These are phyloP conservation scores for Ilex paraguariensis DNA, from an alignment of 305 asterid species.

Conservation along the genomic window DNA sequence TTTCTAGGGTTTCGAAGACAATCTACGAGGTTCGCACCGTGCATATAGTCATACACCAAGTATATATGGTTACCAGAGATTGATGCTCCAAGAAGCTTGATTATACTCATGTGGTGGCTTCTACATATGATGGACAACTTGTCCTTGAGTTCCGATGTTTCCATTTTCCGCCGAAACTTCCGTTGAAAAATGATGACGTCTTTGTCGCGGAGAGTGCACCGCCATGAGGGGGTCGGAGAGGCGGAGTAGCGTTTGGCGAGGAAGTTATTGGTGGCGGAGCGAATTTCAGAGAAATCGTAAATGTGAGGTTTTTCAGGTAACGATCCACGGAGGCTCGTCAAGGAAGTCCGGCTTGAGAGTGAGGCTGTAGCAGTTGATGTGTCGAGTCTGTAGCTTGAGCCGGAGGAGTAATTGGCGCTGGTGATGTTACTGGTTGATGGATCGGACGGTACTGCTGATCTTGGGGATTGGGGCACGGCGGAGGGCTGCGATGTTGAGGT, in stretches of 20 bases:
- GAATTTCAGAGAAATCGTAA: slow-evolving; percentile 72
- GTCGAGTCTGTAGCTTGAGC: slow-evolving; percentile 38
- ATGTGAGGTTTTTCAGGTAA: slow-evolving; percentile 62
- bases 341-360: slow-evolving; percentile 40
- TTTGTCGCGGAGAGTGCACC: slow-evolving; percentile 53
- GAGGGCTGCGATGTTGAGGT: too few species aligned
- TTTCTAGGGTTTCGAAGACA: slow-evolving; percentile 65
- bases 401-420: slow-evolving; percentile 24
- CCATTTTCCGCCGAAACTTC: slow-evolving; percentile 42
- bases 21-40: slow-evolving; percentile 53
- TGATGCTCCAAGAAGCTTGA: slow-evolving; percentile 68
- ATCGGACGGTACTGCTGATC: slow-evolving; percentile 9
- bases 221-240: slow-evolving; percentile 90
- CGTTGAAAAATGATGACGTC: slow-evolving; percentile 76
- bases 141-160: slow-evolving; percentile 30
- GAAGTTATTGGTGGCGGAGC: slow-evolving; percentile 90
- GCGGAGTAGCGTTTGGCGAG: slow-evolving; percentile 66
- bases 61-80: slow-evolving; percentile 70
- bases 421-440: slow-evolving; percentile 20
- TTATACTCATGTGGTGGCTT: slow-evolving; percentile 70
- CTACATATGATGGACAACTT: slow-evolving; percentile 56
- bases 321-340: slow-evolving; percentile 47
- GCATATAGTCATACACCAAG: slow-evolving; percentile 65
- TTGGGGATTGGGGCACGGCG: too few species aligned
- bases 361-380: slow-evolving; percentile 42